Percentiles rank a stretch among this genome's conserved stretches.
These are phyloP conservation scores for Lentinula raphanica DNA, from an alignment of 768 basidiomycete genomes.

Conservation along the genomic window DNA sequence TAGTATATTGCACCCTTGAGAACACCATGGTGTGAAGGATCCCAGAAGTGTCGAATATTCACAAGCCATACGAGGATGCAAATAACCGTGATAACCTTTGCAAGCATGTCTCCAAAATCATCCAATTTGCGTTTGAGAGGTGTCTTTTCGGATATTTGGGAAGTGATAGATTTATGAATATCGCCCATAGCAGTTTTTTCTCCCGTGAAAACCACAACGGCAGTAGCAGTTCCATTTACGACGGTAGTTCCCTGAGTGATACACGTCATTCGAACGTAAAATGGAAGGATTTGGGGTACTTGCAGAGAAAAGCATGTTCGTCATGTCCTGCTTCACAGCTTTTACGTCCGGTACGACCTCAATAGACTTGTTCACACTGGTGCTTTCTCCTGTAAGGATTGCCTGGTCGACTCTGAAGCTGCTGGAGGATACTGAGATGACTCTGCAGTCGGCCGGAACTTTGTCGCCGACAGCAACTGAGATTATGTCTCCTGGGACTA, in stretches of 20 bases:
- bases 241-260: slow-evolving; percentile 80
- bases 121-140: slow-evolving; percentile 96
- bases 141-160: slow-evolving; percentile 93
- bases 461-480: slow-evolving; percentile 91
- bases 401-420: slow-evolving; percentile 96
- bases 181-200: slow-evolving; percentile 88
- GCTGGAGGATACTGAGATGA: slow-evolving; percentile 85
- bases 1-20: slow-evolving; percentile 97
- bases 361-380: slow-evolving; percentile 77
- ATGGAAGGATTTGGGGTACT: slow-evolving; percentile 18
- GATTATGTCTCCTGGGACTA: slow-evolving; percentile 94
- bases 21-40: slow-evolving; percentile 86
- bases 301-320: slow-evolving; percentile 92
- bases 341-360: slow-evolving; percentile 61
- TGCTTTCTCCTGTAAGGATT: slow-evolving; percentile 91
- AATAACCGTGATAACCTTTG: slow-evolving; percentile 96
- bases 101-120: slow-evolving; percentile 96
- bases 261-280: background rate
- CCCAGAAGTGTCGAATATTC: slow-evolving; percentile 94
- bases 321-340: slow-evolving; percentile 98
- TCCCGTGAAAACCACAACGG: slow-evolving; percentile 86
- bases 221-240: slow-evolving; percentile 86
- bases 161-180: slow-evolving; percentile 93
- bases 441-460: slow-evolving; percentile 89
- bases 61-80: slow-evolving; percentile 98